Conservation (phyloP, 2,329 filamentous ascomycete genomes). For the Talaromyces sp. region DNA sequence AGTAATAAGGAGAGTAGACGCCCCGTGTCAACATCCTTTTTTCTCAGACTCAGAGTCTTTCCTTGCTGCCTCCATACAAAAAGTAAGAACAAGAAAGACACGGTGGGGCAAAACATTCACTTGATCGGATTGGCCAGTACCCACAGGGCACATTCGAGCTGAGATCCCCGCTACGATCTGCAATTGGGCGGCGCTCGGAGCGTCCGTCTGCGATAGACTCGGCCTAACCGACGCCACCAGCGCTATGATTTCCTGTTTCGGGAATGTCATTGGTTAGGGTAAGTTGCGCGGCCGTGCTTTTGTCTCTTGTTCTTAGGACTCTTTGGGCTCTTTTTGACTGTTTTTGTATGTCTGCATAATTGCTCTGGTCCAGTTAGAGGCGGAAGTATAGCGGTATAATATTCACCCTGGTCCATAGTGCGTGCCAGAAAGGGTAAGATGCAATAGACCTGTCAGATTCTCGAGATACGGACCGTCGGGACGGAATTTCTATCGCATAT, state of each 20-base stretch:
- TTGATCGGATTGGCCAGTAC: neutral
- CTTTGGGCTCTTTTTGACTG: neutral
- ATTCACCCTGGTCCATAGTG: neutral
- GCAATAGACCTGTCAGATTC: neutral
- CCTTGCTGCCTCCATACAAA: neutral
- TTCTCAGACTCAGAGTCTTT: neutral
- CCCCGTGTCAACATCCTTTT: neutral
- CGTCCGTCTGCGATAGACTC: slow-evolving; percentile 21
- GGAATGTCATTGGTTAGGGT: neutral
- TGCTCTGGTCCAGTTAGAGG: neutral
- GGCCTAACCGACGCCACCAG: slow-evolving; percentile 17
- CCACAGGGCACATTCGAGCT: slow-evolving; percentile 22
- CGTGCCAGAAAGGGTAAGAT: neutral
- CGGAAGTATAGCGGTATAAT: neutral
- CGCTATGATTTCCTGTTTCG: slow-evolving; percentile 5
- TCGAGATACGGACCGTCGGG: neutral
- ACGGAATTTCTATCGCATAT: too few relatives aligned
- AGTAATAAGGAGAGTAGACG: neutral
- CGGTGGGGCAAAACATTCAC: slow-evolving; percentile 4
- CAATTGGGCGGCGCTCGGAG: slow-evolving; percentile 37
- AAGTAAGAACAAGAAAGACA: neutral
- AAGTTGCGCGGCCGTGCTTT: slow-evolving; percentile 2
- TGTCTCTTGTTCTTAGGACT: neutral
- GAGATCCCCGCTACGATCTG: slow-evolving; percentile 38
- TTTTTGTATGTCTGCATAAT: neutral